phyloP scores from a whole-genome alignment of 1,284 basidiomycete genomes.

The Rhodotorula sp. region DNA sequence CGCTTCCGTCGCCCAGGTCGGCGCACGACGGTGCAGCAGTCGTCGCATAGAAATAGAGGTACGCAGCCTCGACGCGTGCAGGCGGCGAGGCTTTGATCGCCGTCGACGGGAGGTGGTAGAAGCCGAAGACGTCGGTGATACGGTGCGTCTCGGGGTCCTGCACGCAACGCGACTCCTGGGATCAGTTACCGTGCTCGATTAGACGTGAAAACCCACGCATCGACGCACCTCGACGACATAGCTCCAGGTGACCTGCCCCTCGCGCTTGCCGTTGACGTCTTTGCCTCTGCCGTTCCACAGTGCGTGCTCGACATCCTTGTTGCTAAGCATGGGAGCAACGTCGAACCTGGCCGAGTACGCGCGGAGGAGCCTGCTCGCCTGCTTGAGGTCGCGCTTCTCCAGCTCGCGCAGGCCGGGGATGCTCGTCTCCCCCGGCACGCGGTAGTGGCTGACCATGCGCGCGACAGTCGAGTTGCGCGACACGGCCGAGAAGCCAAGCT shows the following conservation, averaged over 20 bases:
- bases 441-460: conserved; percentile 74
- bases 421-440: conserved; percentile 59
- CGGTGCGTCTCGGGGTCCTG: conserved; percentile 77
- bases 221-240: conserved; percentile 91
- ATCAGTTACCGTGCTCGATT: neutral
- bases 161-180: neutral
- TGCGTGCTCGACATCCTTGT: conserved; percentile 83
- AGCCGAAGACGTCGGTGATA: conserved; percentile 95
- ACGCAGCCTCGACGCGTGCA: conserved; percentile 76
- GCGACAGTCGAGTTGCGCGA: conserved; percentile 82
- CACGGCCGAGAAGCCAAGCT: conserved; percentile 85
- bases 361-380: conserved; percentile 72
- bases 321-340: conserved; percentile 73
- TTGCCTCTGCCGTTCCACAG: conserved; percentile 80
- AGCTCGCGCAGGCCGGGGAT: conserved; percentile 84
- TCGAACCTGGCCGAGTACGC: conserved; percentile 85
- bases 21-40: conserved; percentile 36
- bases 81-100: conserved; percentile 66
- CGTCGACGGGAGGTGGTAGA: conserved; percentile 93
- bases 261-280: conserved; percentile 55
- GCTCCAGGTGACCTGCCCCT: conserved; percentile 87
- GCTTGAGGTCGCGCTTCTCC: conserved; percentile 72
- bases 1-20: conserved; percentile 36
- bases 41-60: conserved; percentile 88
- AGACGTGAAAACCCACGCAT: neutral